Evolutionary conservation across 75 land plant species (phyloP), one percentile per base, ranked within the genome.

Genomic region (Picea sitchensis): DNA sequence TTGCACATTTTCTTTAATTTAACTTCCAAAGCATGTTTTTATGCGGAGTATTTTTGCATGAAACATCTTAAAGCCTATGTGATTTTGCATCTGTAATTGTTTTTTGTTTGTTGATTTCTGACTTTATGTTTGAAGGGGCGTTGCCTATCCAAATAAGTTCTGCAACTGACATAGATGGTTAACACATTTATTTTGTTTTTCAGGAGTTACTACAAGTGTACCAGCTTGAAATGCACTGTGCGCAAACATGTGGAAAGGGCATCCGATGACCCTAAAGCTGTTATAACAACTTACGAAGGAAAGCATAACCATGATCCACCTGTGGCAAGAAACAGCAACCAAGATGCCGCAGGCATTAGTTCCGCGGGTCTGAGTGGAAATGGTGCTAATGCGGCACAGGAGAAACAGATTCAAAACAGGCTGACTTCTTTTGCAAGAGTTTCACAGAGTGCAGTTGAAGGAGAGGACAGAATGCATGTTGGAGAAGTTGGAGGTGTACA

Each of bases 141-240:
- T 64, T 64, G 65, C 17, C 65, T 64, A n/a, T 18, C 26, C 20
- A 64, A 51, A 51, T 1, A 51, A 2, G 11, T 9, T 1, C 56
- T 51, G 11, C 56, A 51, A 9, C 56, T 51, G 56, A 51, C 56
- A 11, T 51, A 51, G 56, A 51, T 9, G 56, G 64, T 62, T 18
- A 21, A 62, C 64, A 18, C 64, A 20, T 11, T 57, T 84, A 13
- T 74, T 36, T 47, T 76, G 21, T 36, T 59, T 83, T 80, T 18
- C 86, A 94, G 98, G 86, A 94, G 92, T 86, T 94, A 94, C 81
- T 94, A 94, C 83, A 86, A 88, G 77, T 94, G 98, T 79, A 90
- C 98, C 63, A 83, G 86, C 60, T 79, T 84, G 82, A 93, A 95
- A 61, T 94, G 98, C 76, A 82, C 87, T 61, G 98, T 91, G 18